Base-by-base conservation (phyloP, 768 basidiomycete genomes). In the Cystobasidium onofrii region DNA sequence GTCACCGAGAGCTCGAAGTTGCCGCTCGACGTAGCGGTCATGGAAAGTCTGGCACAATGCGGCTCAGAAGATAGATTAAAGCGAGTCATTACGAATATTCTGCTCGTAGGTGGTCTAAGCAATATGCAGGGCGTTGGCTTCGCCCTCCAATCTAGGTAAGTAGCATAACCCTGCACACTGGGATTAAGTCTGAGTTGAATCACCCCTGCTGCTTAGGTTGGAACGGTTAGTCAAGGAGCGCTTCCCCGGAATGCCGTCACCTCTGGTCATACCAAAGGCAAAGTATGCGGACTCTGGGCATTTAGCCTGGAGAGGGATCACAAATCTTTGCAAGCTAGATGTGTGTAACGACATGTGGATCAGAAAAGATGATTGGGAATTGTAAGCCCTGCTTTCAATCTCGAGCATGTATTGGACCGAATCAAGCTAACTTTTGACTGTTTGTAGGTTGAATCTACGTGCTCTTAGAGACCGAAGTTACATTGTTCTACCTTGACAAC, bases 231-330 rank as follows among this genome's bases (percentile, higher is more conserved):
- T 93, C 87, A 89, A 90, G 79, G 31, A 73, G 13, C 76, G 77
- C 9, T 72, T 65, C 27, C 78, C 78, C 0, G 50, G 67, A n/a
- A 62, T 76, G 31, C 64, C 74, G 12, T 52, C 63, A 17, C 70
- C 64, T 15, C 90, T 89, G 77, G 89, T 95, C 7, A 90, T 98
- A 57, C 91, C 92, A n/a, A 89, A 92, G 1, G 93, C 94, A 0
- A 90, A 93, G 80, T 91, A 92, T 74, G 86, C 97, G 54, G 93
- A 98, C 81, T 92, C 91, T 4, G 86, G 87, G 29, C 88, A 92
- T 43, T 85, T 98, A 36, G 88, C 88, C 18, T 99, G 96, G 96
- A 97, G 97, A 81, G 96, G 96, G 12, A 92, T 89, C 6, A 87
- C 89, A 9, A 91, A 94, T 15, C 86, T 97, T 50, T 90, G 89